phyloP scores from a whole-genome alignment of 495 filamentous ascomycete species.

The Penicillium pulvis region DNA sequence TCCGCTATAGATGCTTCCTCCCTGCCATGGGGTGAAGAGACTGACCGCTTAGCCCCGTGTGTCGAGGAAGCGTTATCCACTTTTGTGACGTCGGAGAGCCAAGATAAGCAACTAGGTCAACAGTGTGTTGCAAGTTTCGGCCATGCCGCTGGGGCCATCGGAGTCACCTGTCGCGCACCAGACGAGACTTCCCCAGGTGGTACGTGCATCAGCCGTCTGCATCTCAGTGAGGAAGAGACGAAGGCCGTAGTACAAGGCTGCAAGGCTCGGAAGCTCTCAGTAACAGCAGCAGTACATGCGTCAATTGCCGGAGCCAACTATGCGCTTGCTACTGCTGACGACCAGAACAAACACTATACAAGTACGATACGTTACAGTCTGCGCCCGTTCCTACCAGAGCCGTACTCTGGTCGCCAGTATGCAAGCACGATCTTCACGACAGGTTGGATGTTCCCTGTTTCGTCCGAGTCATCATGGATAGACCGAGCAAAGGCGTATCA shows the following conservation, averaged over 20 bases:
- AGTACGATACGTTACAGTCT: slow-evolving; percentile 9
- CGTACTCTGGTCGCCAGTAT: slow-evolving; percentile 9
- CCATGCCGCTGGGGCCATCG: slow-evolving; percentile 8
- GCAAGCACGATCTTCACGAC: slow-evolving; percentile 10
- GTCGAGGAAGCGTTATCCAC: slow-evolving; percentile 1
- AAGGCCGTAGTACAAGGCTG: slow-evolving; percentile 4
- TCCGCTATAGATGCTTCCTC: background rate
- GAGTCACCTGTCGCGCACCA: slow-evolving; percentile 6
- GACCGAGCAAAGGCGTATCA: slow-evolving; percentile 9
- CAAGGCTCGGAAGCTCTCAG: slow-evolving; percentile 7
- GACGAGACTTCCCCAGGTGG: slow-evolving; percentile 4
- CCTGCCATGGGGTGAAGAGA: slow-evolving; percentile 7
- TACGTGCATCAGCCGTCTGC: slow-evolving; percentile 6
- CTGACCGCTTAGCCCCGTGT: slow-evolving; percentile 4
- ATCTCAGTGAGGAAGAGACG: slow-evolving; percentile 5
- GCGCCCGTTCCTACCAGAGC: slow-evolving; percentile 6
- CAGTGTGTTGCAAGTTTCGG: slow-evolving; percentile 7
- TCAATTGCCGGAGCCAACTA: slow-evolving; percentile 8
- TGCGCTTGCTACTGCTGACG: slow-evolving; percentile 5
- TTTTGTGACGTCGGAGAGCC: background rate
- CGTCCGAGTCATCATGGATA: slow-evolving; percentile 7
- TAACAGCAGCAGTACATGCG: slow-evolving; percentile 9
- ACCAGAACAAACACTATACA: slow-evolving; percentile 9
- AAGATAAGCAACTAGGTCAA: slow-evolving; percentile 8
- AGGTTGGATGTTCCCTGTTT: slow-evolving; percentile 9